Evolutionary conservation across 164 flowering plant genomes (phyloP), one percentile per base, ranked within the genome.

Genomic region (Aristolochia fimbriata): DNA sequence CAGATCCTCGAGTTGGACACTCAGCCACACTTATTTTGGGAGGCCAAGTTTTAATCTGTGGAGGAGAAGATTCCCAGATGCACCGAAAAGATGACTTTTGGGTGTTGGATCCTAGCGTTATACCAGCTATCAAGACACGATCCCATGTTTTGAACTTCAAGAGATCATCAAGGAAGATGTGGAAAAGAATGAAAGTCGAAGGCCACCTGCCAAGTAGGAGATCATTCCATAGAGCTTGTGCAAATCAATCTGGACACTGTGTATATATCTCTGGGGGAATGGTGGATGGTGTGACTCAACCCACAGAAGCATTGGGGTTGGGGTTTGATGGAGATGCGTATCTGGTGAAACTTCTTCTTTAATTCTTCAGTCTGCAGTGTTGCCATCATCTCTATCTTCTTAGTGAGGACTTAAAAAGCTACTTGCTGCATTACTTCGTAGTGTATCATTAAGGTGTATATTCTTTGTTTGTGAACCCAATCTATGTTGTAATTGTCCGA

Each of bases 1-100:
- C 87, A 15, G 81, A 79, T 21, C 84, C 96, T 6, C 69, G 98
- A 41, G 98, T 93, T 45, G 98, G 98, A 49, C 97, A 93, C 78
- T 89, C 98, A 0, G 97, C 97, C 2, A 77, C 82, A n/a, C 77
- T 81, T 33, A 71, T 86, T 55, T 59, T 87, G 48, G 97, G 97
- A 56, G 88, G 87, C 0, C 58, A 67, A 16, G 31, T 89, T 49
- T 80, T 93, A 33, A 85, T 93, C 13, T 77, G 78, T 67, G 98
- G 98, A 53, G 98, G 98, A 2, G 98, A 93, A 75, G 97, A 89
- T 68, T 85, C 92, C 15, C 49, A 66, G 41, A 80, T 91, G 65
- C 83, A 65, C 64, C 69, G 90, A 68, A 93, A 86, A 74, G 70
- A 79, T 67, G 97, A 93, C 62, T 82, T 87, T 41, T 93, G 97